These are phyloP conservation scores for Diplodia sapinea DNA, from an alignment of 2,329 filamentous ascomycete species.

Conservation along the genomic window DNA sequence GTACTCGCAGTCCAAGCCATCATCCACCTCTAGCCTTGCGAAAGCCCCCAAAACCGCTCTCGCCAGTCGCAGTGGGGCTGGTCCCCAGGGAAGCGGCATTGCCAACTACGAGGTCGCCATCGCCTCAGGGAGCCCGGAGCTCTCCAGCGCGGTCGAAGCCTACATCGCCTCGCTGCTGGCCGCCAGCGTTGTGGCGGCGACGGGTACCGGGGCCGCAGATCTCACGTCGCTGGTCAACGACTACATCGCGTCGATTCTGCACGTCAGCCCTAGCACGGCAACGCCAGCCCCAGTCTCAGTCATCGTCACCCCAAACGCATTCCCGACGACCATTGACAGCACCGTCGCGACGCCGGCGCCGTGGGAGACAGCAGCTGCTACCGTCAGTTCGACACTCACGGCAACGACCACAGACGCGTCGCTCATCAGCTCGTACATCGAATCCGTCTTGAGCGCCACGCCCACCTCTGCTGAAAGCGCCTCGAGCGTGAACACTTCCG, in stretches of 20 bases:
- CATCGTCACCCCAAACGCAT: constrained; percentile 2
- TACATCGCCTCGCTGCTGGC: constrained; percentile 15
- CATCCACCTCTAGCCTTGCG: background rate
- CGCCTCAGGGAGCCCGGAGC: background rate
- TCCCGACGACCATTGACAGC: constrained; percentile 12
- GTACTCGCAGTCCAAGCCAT: background rate
- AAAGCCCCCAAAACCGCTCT: background rate
- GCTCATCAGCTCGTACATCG: constrained; percentile 11
- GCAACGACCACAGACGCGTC: constrained; percentile 4
- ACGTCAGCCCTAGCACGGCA: background rate
- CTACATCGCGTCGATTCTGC: constrained; percentile 18
- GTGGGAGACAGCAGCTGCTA: constrained; percentile 3
- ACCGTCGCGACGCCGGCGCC: constrained; percentile 6
- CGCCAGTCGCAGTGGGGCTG: background rate
- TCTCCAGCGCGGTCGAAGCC: background rate
- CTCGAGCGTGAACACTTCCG: too few relatives aligned
- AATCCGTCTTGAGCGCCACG: constrained; percentile 30
- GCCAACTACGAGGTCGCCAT: constrained; percentile 14
- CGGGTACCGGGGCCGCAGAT: background rate
- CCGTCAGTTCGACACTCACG: constrained; percentile 20
- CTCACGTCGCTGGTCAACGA: background rate
- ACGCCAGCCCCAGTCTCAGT: background rate
- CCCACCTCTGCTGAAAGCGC: constrained; percentile 37
- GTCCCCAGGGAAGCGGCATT: constrained; percentile 8
- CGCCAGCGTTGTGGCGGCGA: constrained; percentile 1